Evolutionary conservation across 306 rosid genomes (phyloP), one percentile per base, ranked within the genome.

Genomic region (Spatholobus suberectus): DNA sequence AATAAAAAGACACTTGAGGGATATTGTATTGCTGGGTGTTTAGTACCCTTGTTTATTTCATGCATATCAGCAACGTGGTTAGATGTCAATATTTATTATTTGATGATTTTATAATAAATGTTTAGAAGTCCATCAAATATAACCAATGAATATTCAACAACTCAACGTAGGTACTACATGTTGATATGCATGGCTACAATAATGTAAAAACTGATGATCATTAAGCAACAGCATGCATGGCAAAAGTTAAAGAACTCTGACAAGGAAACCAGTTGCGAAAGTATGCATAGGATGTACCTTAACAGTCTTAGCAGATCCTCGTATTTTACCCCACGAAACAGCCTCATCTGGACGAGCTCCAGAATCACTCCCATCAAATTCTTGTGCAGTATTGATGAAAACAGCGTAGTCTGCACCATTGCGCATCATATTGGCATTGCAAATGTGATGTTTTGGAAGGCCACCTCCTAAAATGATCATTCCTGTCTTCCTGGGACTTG

Each of bases 381-480:
- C 99, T 59, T 96, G 98, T 15, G 97, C 99, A 29, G 98, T 96
- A 67, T 96, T 96, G 43, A 96, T 89, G 77, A 89, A 92, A 81
- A 96, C 92, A 0, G 97, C 99, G 83, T 91, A 96, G 76, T 96
- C 98, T 18, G 97, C 97, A 76, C 99, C 99, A 13, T 94, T 96
- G 32, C 97, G 98, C 94, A 94, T 91, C 99, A 96, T 96, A 84
- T 96, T 96, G 90, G 99, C 99, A 77, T 96, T 96, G 94, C 97
- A 96, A 83, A 94, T 94, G 89, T 96, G 99, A 87, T 96, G 99
- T 81, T 96, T 96, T 6, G 99, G 99, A 70, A 96, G 88, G 12
- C 98, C 98, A 21, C 99, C 99, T 62, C 98, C 99, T 12, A 96
- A 94, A 83, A 94, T 82, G 24, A 94, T 87, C 91, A 96, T 91